Percentiles rank a stretch among this genome's conserved stretches.
These are phyloP conservation scores for Tuber umbilicatum DNA, from an alignment of 495 filamentous ascomycete genomes.

Conservation along the genomic window DNA sequence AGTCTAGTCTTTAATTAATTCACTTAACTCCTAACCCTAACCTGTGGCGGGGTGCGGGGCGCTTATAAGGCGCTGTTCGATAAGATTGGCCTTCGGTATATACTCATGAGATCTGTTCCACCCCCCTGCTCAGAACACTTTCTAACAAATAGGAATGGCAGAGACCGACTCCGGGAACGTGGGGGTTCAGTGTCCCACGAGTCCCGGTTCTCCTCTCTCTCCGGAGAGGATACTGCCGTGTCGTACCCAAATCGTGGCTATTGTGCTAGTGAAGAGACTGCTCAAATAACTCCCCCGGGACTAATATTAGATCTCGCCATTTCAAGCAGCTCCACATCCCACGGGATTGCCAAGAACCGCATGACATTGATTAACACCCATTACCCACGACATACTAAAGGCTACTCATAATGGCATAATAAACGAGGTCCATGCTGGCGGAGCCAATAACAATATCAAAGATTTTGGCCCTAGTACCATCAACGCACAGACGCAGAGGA, in stretches of 20 bases:
- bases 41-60: conserved; percentile 63
- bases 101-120: conserved; percentile 47
- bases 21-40: no score
- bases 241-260: conserved; percentile 68
- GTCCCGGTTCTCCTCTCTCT: conserved; percentile 72
- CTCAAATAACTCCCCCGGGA: conserved; percentile 41
- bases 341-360: conserved; percentile 35
- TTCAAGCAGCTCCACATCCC: conserved; percentile 25
- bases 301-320: conserved; percentile 19
- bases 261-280: conserved; percentile 79
- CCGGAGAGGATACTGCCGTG: conserved; percentile 80
- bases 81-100: conserved; percentile 73
- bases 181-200: conserved; percentile 92
- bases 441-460: conserved; percentile 63
- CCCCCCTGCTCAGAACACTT: not conserved
- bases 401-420: conserved; percentile 2
- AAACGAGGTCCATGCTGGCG: conserved; percentile 61
- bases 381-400: conserved; percentile 19
- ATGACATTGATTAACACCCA: conserved; percentile 29
- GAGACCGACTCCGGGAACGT: conserved; percentile 92
- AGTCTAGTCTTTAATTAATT: no score
- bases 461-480: conserved; percentile 66
- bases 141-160: conserved; percentile 44
- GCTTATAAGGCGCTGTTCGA: conserved; percentile 71
- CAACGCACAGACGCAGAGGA: conserved; percentile 47